These are phyloP conservation scores for Trichoderma atroviride DNA, from an alignment of 2,329 filamentous ascomycete species.

Conservation along the genomic window DNA sequence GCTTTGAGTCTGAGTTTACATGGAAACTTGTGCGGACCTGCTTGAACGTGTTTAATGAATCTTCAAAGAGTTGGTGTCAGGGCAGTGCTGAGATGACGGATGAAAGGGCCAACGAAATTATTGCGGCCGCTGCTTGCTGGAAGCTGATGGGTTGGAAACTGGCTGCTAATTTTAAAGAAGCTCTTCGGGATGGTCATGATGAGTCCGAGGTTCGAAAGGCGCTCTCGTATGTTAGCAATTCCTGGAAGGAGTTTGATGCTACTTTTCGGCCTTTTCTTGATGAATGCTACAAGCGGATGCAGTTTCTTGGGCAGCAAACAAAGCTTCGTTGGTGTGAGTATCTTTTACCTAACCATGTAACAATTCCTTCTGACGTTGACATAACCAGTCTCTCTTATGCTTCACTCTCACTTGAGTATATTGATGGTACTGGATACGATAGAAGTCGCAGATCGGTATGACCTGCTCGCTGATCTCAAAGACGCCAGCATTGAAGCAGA, in stretches of 20 bases:
- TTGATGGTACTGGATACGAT: slow-evolving; percentile 7
- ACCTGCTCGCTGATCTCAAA: slow-evolving; percentile 5
- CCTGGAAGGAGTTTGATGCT: background rate
- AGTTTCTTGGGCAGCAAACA: slow-evolving; percentile 5
- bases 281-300: slow-evolving; percentile 9
- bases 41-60: slow-evolving; percentile 14
- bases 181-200: slow-evolving; percentile 5
- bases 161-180: slow-evolving; percentile 4
- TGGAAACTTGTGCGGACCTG: slow-evolving; percentile 5
- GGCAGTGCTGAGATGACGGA: slow-evolving; percentile 10
- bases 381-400: slow-evolving; percentile 4
- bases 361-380: too few relatives aligned
- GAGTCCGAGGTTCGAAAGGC: slow-evolving; percentile 8
- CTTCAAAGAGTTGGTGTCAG: background rate
- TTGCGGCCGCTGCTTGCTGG: slow-evolving; percentile 3
- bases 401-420: slow-evolving; percentile 2
- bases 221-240: background rate
- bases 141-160: slow-evolving; percentile 8
- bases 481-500: slow-evolving; percentile 12
- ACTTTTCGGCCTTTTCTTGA: slow-evolving; percentile 7
- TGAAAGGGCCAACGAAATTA: slow-evolving; percentile 11
- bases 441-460: slow-evolving; percentile 9
- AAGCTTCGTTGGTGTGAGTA: slow-evolving; percentile 12
- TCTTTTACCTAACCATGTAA: too few relatives aligned
- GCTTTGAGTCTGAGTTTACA: slow-evolving; percentile 8